Conservation (phyloP, 179 eudicot genomes). For the Carnegiea gigantea region DNA sequence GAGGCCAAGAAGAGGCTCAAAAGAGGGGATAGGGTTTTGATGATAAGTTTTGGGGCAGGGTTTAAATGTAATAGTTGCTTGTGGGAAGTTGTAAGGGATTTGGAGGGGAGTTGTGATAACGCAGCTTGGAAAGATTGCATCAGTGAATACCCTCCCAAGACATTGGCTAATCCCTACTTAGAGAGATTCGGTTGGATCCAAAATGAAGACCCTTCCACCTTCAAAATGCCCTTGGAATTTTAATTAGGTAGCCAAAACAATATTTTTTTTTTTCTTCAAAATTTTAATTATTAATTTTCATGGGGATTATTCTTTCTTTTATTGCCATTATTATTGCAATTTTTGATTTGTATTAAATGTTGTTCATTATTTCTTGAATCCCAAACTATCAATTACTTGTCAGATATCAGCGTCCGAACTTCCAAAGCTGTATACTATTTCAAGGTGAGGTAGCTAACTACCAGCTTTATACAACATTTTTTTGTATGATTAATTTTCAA, state of each 20-base stretch:
- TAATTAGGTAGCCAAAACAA: not conserved
- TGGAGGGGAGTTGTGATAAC: constrained; percentile 30
- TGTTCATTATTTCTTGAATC: not conserved
- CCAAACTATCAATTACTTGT: not conserved
- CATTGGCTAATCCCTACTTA: constrained; percentile 40
- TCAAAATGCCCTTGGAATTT: constrained; percentile 24
- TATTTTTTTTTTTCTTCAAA: not conserved
- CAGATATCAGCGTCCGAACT: not conserved
- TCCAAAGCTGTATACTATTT: not conserved
- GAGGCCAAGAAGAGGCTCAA: constrained; percentile 76
- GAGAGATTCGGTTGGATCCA: constrained; percentile 66
- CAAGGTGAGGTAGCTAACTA: not conserved
- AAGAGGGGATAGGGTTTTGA: constrained; percentile 64
- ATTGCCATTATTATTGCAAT: not conserved
- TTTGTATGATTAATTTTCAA: no score
- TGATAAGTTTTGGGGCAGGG: constrained; percentile 84
- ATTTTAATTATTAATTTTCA: not conserved
- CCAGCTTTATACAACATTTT: no score
- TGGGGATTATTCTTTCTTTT: not conserved
- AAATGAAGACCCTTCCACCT: constrained; percentile 47
- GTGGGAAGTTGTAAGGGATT: constrained; percentile 56
- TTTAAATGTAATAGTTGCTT: constrained; percentile 63
- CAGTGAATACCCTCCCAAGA: constrained; percentile 36
- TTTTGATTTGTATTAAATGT: constrained; percentile 4
- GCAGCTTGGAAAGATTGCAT: constrained; percentile 50